These are phyloP conservation scores for Zygosaccharomyces lentus DNA, from an alignment of 805 yeast species.

Conservation along the genomic window DNA sequence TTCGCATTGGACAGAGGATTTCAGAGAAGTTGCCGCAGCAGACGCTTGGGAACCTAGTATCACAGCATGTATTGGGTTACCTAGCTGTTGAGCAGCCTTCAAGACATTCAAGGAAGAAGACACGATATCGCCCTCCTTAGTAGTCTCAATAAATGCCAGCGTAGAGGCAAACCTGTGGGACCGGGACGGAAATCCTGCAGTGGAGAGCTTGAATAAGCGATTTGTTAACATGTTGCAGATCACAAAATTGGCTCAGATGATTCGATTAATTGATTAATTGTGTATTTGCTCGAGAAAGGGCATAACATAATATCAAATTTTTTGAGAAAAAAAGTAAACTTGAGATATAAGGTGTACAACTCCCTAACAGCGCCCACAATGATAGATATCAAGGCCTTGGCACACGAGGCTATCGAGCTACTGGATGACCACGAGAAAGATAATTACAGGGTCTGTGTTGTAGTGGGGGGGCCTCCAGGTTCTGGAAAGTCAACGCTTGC, in stretches of 20 bases:
- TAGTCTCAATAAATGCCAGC: constrained; percentile 68
- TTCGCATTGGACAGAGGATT: constrained; percentile 14
- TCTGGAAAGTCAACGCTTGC: constrained; percentile 78
- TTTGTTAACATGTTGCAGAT: constrained; percentile 9
- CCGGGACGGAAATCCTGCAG: constrained; percentile 2
- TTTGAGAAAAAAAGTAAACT: background rate
- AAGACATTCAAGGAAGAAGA: constrained; percentile 70
- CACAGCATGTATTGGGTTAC: constrained; percentile 76
- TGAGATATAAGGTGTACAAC: background rate
- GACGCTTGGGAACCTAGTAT: constrained; percentile 61
- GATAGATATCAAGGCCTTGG: constrained; percentile 29
- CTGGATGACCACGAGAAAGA: constrained; percentile 22
- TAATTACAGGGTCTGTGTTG: constrained; percentile 48
- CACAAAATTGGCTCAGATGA: background rate
- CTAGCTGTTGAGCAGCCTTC: constrained; percentile 71
- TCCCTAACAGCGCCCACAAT: background rate
- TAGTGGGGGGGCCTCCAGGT: constrained; percentile 78
- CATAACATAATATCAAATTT: background rate
- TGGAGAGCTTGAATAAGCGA: constrained; percentile 2
- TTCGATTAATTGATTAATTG: background rate
- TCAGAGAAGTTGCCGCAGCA: constrained; percentile 42
- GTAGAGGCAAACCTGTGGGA: constrained; percentile 49
- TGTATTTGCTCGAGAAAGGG: background rate
- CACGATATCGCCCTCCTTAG: constrained; percentile 47
- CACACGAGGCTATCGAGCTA: constrained; percentile 31